phyloP scores from a whole-genome alignment of 257 asterid species.

The Euphrasia confusa region DNA sequence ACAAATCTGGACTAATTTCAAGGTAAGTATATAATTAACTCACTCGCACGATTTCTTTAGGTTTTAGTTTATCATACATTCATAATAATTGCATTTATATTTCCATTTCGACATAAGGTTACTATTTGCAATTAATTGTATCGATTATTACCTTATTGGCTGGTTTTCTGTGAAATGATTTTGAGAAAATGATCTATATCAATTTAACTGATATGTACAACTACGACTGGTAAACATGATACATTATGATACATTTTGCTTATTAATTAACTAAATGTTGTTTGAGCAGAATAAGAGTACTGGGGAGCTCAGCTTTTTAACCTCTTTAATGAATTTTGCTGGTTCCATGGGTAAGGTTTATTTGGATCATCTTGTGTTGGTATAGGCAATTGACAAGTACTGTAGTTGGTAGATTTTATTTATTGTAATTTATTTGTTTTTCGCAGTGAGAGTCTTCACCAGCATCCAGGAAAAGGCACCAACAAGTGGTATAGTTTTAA shows the following conservation, averaged over 20 bases:
- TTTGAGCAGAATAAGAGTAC: slow-evolving; percentile 81
- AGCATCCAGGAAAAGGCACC: slow-evolving; percentile 96
- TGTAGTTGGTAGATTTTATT: slow-evolving; percentile 9
- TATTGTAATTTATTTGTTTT: slow-evolving; percentile 22
- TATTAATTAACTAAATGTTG: slow-evolving; percentile 19
- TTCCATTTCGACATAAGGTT: slow-evolving; percentile 3
- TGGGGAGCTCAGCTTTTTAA: slow-evolving; percentile 91
- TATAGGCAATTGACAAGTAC: neutral
- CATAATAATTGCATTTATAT: slow-evolving; percentile 1
- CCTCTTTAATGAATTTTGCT: slow-evolving; percentile 77
- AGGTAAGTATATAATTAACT: slow-evolving; percentile 38
- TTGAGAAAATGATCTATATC: neutral
- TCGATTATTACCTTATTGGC: neutral
- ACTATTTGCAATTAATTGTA: neutral
- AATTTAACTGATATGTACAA: neutral
- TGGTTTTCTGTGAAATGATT: neutral
- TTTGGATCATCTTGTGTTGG: neutral
- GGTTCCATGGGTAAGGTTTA: slow-evolving; percentile 82
- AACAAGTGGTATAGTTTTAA: slow-evolving; percentile 55
- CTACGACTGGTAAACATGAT: neutral
- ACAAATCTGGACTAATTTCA: slow-evolving; percentile 77
- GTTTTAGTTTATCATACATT: slow-evolving; percentile 2
- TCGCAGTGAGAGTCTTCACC: slow-evolving; percentile 91
- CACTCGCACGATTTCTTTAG: neutral
- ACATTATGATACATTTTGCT: neutral